Percentiles rank a stretch among this genome's conserved stretches.
Conservation (phyloP, 2,329 filamentous ascomycete species). For the Endothia cerciana region DNA sequence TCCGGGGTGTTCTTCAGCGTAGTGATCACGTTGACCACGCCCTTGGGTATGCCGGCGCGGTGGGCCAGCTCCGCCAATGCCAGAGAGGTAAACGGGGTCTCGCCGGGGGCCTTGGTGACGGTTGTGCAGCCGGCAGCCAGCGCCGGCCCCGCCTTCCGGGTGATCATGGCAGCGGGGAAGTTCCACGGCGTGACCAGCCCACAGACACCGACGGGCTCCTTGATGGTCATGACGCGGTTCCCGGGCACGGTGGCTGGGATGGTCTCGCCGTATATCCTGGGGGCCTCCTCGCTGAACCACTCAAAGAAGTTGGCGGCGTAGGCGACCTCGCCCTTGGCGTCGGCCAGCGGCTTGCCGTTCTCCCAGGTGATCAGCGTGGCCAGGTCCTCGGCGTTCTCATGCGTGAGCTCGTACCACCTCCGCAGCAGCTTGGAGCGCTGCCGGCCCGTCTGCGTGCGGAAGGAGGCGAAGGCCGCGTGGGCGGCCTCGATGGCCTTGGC, state of each 20-base stretch:
- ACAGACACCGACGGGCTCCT: slow-evolving; percentile 83
- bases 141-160: slow-evolving; percentile 70
- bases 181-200: slow-evolving; percentile 89
- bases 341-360: slow-evolving; percentile 82
- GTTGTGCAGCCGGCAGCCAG: slow-evolving; percentile 95
- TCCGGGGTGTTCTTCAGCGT: slow-evolving; percentile 77
- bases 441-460: slow-evolving; percentile 72
- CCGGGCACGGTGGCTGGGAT: slow-evolving; percentile 71
- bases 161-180: slow-evolving; percentile 80
- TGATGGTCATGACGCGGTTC: slow-evolving; percentile 77
- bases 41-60: slow-evolving; percentile 85
- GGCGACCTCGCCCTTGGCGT: slow-evolving; percentile 71
- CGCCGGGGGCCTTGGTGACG: slow-evolving; percentile 86
- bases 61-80: slow-evolving; percentile 85
- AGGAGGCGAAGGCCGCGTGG: slow-evolving; percentile 71
- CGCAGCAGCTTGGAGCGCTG: slow-evolving; percentile 75
- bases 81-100: slow-evolving; percentile 90
- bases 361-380: slow-evolving; percentile 86
- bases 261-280: slow-evolving; percentile 72
- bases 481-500: slow-evolving; percentile 83
- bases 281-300: slow-evolving; percentile 83
- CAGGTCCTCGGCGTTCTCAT: slow-evolving; percentile 78
- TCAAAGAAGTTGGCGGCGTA: slow-evolving; percentile 79
- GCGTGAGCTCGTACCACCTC: slow-evolving; percentile 80
- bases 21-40: slow-evolving; percentile 89